These are phyloP conservation scores for Didymella exigua DNA, from an alignment of 2,329 filamentous ascomycete genomes.

Conservation along the genomic window DNA sequence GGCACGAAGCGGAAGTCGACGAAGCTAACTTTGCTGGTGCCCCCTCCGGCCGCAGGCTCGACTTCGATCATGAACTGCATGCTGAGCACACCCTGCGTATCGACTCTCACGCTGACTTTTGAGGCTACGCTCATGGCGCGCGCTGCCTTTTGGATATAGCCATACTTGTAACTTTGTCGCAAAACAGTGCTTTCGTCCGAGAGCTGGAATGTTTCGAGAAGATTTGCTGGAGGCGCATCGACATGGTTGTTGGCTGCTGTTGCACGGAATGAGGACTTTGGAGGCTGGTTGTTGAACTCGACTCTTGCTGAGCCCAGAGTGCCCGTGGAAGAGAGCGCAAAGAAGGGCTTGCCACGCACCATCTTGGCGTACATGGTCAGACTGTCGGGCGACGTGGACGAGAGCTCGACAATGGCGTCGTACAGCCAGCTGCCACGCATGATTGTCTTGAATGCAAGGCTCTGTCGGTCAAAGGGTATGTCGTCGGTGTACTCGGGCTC, in stretches of 20 bases:
- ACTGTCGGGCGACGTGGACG: slow-evolving; percentile 71
- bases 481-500: slow-evolving; percentile 68
- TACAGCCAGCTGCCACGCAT: slow-evolving; percentile 79
- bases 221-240: slow-evolving; percentile 27
- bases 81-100: slow-evolving; percentile 87
- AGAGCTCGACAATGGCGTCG: slow-evolving; percentile 72
- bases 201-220: slow-evolving; percentile 78
- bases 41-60: slow-evolving; percentile 51
- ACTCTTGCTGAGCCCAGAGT: slow-evolving; percentile 65
- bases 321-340: slow-evolving; percentile 72
- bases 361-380: slow-evolving; percentile 63
- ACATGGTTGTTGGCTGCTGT: slow-evolving; percentile 2
- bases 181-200: slow-evolving; percentile 32
- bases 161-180: slow-evolving; percentile 79
- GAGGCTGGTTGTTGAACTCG: slow-evolving; percentile 60
- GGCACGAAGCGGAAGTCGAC: slow-evolving; percentile 85
- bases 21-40: slow-evolving; percentile 67
- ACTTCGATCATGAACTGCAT: slow-evolving; percentile 96
- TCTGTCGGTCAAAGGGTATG: slow-evolving; percentile 85
- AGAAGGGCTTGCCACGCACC: slow-evolving; percentile 60
- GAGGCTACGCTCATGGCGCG: slow-evolving; percentile 92
- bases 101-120: slow-evolving; percentile 89
- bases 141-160: slow-evolving; percentile 80
- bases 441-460: slow-evolving; percentile 88
- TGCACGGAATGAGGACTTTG: slow-evolving; percentile 19